Conservation (phyloP, 352 stramenopile genomes). For the Phytophthora niederhauseri region DNA sequence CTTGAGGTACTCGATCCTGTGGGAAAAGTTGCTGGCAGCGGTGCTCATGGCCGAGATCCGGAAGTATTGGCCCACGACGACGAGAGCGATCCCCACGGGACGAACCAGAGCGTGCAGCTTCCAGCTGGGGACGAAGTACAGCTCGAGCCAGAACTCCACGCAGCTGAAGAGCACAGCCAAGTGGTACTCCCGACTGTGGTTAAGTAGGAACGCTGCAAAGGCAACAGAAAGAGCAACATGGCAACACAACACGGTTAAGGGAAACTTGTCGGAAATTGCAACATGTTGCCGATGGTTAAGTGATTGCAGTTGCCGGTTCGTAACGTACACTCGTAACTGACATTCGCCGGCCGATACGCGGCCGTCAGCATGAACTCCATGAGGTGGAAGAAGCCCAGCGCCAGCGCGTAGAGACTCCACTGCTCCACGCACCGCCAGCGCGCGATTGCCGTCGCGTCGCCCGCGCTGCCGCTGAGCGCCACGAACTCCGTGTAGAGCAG, state of each 20-base stretch:
- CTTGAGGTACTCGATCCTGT: constrained; percentile 95
- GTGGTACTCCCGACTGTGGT: constrained; percentile 92
- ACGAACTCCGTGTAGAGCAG: constrained; percentile 44
- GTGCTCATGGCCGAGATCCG: constrained; percentile 94
- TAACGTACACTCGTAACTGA: constrained; percentile 85
- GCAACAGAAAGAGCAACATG: constrained; percentile 7
- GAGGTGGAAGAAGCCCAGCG: constrained; percentile 85
- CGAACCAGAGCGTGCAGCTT: constrained; percentile 76
- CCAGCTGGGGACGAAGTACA: constrained; percentile 71
- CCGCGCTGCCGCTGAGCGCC: constrained; percentile 9
- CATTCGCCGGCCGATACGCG: constrained; percentile 73
- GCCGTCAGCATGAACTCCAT: constrained; percentile 87
- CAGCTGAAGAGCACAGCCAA: constrained; percentile 80
- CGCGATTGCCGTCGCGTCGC: constrained; percentile 18
- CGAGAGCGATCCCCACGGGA: constrained; percentile 61
- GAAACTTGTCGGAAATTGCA: background rate
- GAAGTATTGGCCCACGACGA: constrained; percentile 88
- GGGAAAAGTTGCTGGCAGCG: constrained; percentile 95
- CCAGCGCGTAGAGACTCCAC: constrained; percentile 80
- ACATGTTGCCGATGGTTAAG: constrained; percentile 10
- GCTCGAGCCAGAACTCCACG: constrained; percentile 93
- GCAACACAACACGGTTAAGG: background rate
- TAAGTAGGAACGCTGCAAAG: constrained; percentile 83
- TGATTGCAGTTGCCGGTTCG: constrained; percentile 2
- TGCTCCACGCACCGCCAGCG: constrained; percentile 62